Conservation (phyloP, 805 yeast species). For the Candida taoyuanica region DNA sequence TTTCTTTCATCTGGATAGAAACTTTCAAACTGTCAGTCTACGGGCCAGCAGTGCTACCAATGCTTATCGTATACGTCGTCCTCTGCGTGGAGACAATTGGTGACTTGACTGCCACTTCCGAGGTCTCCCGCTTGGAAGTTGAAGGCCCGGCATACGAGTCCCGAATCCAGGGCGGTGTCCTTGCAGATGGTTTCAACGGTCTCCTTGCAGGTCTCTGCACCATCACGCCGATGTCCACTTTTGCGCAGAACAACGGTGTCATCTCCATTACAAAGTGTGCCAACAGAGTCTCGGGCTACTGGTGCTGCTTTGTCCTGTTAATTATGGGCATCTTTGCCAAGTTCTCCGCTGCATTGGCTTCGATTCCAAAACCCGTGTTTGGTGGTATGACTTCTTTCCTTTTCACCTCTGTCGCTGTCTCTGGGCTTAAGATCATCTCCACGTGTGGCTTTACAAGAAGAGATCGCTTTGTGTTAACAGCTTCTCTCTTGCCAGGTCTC, state of each 20-base stretch:
- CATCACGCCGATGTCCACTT: slow-evolving; percentile 82
- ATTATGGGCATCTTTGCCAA: slow-evolving; percentile 86
- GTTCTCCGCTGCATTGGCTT: slow-evolving; percentile 82
- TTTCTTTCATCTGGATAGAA: slow-evolving; percentile 84
- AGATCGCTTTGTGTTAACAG: slow-evolving; percentile 68
- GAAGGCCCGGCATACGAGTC: slow-evolving; percentile 80
- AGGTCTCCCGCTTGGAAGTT: slow-evolving; percentile 79
- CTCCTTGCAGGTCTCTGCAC: slow-evolving; percentile 74
- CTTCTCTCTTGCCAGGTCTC: slow-evolving; percentile 58
- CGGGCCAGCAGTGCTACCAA: slow-evolving; percentile 83
- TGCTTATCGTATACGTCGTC: slow-evolving; percentile 75
- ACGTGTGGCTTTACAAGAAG: slow-evolving; percentile 53
- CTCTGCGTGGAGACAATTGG: slow-evolving; percentile 91
- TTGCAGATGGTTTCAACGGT: slow-evolving; percentile 85
- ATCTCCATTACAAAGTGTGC: slow-evolving; percentile 90
- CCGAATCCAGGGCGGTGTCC: slow-evolving; percentile 87
- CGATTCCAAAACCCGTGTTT: slow-evolving; percentile 73
- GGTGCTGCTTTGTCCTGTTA: slow-evolving; percentile 73
- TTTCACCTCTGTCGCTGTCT: slow-evolving; percentile 71
- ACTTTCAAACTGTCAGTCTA: slow-evolving; percentile 73
- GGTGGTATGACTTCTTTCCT: slow-evolving; percentile 87
- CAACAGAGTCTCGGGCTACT: slow-evolving; percentile 71
- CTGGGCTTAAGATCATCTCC: slow-evolving; percentile 65
- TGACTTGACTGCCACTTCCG: slow-evolving; percentile 90
- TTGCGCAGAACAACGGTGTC: slow-evolving; percentile 95